A percentile compares a stretch with the other conserved stretches of the same genome.
Evolutionary conservation across 192 early-diverging fungal genomes (phyloP).

Genomic region (Dispira simplex): DNA sequence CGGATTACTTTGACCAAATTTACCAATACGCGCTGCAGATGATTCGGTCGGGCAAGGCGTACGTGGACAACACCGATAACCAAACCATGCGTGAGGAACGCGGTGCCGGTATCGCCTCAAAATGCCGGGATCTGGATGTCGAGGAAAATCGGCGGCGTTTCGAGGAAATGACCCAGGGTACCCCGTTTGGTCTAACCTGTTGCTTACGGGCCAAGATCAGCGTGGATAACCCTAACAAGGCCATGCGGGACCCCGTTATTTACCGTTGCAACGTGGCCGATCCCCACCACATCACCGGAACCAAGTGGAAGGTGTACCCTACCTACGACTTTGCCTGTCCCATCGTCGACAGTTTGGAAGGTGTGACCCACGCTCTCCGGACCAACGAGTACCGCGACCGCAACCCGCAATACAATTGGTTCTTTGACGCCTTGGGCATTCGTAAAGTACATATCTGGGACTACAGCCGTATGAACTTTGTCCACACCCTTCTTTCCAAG

Average conservation of each 20-base stretch:
- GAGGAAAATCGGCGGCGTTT: constrained; percentile 86
- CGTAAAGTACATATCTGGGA: constrained; percentile 91
- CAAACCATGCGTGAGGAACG: constrained; percentile 81
- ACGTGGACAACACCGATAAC: constrained; percentile 83
- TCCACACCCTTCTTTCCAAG: constrained; percentile 96
- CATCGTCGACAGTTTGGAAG: constrained; percentile 88
- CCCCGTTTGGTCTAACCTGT: constrained; percentile 64
- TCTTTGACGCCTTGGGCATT: constrained; percentile 71
- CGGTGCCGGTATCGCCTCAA: constrained; percentile 62
- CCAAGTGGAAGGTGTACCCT: constrained; percentile 94
- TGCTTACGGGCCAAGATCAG: constrained; percentile 94
- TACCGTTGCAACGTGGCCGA: constrained; percentile 76
- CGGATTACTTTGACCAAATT: constrained; percentile 79
- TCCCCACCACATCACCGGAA: constrained; percentile 83
- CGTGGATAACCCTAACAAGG: constrained; percentile 73
- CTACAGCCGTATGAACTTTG: constrained; percentile 89
- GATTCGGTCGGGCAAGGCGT: constrained; percentile 80
- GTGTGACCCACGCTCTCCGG: constrained; percentile 94
- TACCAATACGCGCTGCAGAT: constrained; percentile 73
- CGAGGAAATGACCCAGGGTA: constrained; percentile 81
- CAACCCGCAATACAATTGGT: constrained; percentile 94
- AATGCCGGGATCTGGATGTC: constrained; percentile 66
- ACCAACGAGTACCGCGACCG: constrained; percentile 98
- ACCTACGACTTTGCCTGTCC: constrained; percentile 99
- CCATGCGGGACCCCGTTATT: constrained; percentile 92